Percentiles rank a stretch among this genome's conserved stretches.
Conservation (phyloP, 805 yeast species). For the Metschnikowia colocasiae region DNA sequence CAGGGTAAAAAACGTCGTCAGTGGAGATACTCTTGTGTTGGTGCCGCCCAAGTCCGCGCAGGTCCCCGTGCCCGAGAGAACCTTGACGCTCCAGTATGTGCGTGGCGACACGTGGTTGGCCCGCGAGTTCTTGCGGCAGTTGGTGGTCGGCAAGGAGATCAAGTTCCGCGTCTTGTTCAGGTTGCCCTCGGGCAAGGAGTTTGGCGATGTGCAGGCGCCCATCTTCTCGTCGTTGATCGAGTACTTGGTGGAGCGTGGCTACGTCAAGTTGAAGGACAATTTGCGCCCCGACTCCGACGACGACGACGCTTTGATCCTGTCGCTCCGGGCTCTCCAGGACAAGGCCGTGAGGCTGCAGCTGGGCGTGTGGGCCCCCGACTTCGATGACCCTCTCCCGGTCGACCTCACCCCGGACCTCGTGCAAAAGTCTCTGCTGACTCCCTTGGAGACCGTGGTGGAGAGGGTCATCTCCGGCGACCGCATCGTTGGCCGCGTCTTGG, state of each 20-base stretch:
- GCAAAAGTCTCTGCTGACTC: constrained; percentile 35
- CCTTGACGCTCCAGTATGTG: constrained; percentile 61
- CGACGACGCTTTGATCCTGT: constrained; percentile 39
- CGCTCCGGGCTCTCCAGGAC: constrained; percentile 41
- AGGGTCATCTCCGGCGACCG: constrained; percentile 78
- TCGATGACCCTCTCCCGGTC: constrained; percentile 20
- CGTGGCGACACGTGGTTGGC: constrained; percentile 57
- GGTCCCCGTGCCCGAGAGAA: constrained; percentile 51
- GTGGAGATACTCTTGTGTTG: constrained; percentile 68
- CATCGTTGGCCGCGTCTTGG: constrained; percentile 54
- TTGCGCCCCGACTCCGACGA: constrained; percentile 32
- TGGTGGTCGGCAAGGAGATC: constrained; percentile 63
- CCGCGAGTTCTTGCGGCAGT: constrained; percentile 57
- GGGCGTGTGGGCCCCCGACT: constrained; percentile 52
- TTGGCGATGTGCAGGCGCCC: constrained; percentile 69
- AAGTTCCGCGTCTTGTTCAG: constrained; percentile 57
- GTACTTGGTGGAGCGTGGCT: constrained; percentile 54
- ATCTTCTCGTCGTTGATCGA: constrained; percentile 57
- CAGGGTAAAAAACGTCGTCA: constrained; percentile 64
- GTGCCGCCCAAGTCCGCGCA: constrained; percentile 44
- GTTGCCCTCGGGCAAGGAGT: constrained; percentile 55
- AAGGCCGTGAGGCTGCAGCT: constrained; percentile 47
- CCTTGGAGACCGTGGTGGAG: constrained; percentile 62
- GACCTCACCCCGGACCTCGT: constrained; percentile 31
- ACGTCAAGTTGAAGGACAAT: constrained; percentile 59